Base-by-base conservation (phyloP, 108 stramenopile genomes). In the Epithemia pelagica region DNA sequence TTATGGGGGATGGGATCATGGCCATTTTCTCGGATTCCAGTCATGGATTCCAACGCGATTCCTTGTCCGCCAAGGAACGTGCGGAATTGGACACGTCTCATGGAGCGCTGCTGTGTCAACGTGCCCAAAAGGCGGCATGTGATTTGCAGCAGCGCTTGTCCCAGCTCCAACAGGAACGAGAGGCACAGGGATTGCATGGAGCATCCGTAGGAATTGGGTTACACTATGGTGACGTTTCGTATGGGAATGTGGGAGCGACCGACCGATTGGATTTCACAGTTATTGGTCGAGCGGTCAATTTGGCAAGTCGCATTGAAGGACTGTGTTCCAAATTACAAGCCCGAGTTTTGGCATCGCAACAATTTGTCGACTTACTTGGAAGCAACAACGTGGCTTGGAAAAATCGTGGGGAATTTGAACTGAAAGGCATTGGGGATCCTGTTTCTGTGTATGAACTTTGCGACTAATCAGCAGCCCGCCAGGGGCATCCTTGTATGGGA, bases 211-310 rank as follows among this genome's bases (percentile, higher is more conserved):
- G 66, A 0, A 56, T 66, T 2, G 66, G 66, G 30, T 30, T 66
- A 28, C 54, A 57, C 30, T 57, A 55, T 57, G 66, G 66, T 22
- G 56, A 56, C 20, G 52, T 54, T 2, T 54, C 52, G 27, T 66
- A 66, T 54, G 65, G 65, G 3, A 66, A 66, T 66, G 56, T 68
- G 18, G 68, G 68, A n/a, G 58, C 59, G 1, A 25, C 32, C 0
- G 37, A 59, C 15, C 68, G 68, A 46, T 29, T 59, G 26, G 68
- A 68, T 51, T 68, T 68, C 32, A 68, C 68, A 8, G 68, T 68
- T 1, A 60, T 68, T 27, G 68, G 68, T 0, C 30, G 22, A 1
- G 58, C 58, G 27, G 68, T 68, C 23, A 68, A 68, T 60, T 23
- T 59, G 24, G 58, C 68, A 24, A 51, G 37, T 51, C 59, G 68